Conservation (phyloP, 805 yeast species). For the Zygoascus biomembranicola region DNA sequence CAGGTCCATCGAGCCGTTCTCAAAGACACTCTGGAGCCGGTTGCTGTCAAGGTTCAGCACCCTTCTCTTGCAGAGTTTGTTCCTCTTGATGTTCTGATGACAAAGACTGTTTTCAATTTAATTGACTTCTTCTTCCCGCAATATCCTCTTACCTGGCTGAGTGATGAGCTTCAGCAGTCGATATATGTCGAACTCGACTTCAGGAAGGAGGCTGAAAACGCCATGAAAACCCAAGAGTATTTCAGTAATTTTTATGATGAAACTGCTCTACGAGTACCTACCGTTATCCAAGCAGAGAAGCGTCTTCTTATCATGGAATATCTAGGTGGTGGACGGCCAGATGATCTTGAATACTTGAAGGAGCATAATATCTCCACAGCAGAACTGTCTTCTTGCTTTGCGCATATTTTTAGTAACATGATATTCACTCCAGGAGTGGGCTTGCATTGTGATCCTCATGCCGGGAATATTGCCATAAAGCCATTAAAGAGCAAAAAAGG, state of each 20-base stretch:
- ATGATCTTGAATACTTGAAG: constrained; percentile 59
- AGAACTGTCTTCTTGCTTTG: constrained; percentile 74
- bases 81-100: constrained; percentile 78
- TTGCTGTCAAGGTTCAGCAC: constrained; percentile 93
- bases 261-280: constrained; percentile 79
- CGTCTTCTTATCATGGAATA: constrained; percentile 85
- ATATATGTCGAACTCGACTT: constrained; percentile 90
- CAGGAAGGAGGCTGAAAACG: constrained; percentile 76
- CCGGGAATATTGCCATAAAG: constrained; percentile 88
- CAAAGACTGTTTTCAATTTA: constrained; percentile 63
- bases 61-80: constrained; percentile 82
- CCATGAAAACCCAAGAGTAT: constrained; percentile 58
- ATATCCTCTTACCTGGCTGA: constrained; percentile 90
- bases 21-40: constrained; percentile 51
- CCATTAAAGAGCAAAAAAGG: constrained; percentile 22
- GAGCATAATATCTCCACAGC: constrained; percentile 58
- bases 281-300: constrained; percentile 53
- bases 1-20: constrained; percentile 83
- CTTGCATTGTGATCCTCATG: constrained; percentile 97
- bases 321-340: constrained; percentile 74
- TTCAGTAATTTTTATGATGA: constrained; percentile 46
- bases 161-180: constrained; percentile 81
- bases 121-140: constrained; percentile 83
- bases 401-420: constrained; percentile 91
- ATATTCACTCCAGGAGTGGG: constrained; percentile 88